Evolutionary conservation across 169 alveolate genomes (phyloP).

Genomic region (Plasmodium billcollinsi): DNA sequence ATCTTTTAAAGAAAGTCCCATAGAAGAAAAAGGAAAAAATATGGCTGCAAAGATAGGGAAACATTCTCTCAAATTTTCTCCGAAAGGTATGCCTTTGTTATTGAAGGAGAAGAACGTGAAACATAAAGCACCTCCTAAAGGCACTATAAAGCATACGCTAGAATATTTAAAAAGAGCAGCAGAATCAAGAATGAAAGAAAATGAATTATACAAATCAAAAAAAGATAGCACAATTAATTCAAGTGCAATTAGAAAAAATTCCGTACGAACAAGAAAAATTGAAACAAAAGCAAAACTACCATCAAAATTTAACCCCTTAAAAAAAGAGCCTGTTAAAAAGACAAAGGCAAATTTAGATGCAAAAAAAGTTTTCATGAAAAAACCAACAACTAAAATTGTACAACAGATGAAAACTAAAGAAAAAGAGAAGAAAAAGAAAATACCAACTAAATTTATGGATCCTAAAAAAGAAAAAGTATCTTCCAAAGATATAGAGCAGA

Average conservation of each 20-base stretch:
- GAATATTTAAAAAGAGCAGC: constrained; percentile 28
- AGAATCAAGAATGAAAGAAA: constrained; percentile 41
- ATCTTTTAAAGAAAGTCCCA: constrained; percentile 22
- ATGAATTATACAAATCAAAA: background rate
- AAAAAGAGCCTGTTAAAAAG: constrained; percentile 22
- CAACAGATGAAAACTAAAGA: constrained; percentile 31
- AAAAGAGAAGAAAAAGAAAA: constrained; percentile 44
- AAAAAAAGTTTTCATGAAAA: constrained; percentile 37
- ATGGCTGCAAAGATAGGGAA: constrained; percentile 9
- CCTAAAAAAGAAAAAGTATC: constrained; percentile 20
- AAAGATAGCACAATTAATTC: background rate
- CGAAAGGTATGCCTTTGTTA: constrained; percentile 40
- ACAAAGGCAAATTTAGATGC: constrained; percentile 22
- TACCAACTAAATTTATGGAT: constrained; percentile 13
- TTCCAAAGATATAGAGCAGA: constrained; percentile 7
- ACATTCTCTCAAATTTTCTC: constrained; percentile 18
- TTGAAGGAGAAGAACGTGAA: constrained; percentile 45
- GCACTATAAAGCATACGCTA: constrained; percentile 45
- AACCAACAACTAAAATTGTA: constrained; percentile 37
- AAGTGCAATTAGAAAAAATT: background rate
- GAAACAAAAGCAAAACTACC: constrained; percentile 22
- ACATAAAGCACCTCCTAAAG: constrained; percentile 61
- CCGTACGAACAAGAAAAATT: constrained; percentile 11
- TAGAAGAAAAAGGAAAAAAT: constrained; percentile 19
- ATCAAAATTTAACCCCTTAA: constrained; percentile 34